Evolutionary conservation across 2,329 filamentous ascomycete genomes (phyloP), one percentile per base, ranked within the genome.

Genomic region (Colletotrichum costaricense): DNA sequence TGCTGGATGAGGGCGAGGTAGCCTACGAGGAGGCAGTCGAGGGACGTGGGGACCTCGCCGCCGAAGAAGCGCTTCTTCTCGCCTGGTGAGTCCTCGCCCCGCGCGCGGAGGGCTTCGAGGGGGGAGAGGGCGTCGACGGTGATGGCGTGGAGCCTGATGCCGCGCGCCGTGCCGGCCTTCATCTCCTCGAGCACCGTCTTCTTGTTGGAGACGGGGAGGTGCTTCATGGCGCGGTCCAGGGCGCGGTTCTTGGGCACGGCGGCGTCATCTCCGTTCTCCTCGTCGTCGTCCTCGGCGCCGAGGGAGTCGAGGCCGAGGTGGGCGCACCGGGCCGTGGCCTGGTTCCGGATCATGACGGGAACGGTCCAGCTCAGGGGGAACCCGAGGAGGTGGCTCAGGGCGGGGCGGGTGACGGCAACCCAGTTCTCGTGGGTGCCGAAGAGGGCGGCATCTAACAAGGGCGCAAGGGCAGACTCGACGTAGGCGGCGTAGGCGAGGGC

Each of bases 361-460:
- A 97, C 87, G 55, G 93, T 93, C 90, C 97, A 99, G 78, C 95
- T 95, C 75, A 95, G 88, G 22, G 97, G 95, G 87, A 97, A 97
- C 54, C 93, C 90, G 52, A 98, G 90, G 69, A 98, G 89, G 6
- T 87, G 85, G 76, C 92, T 94, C 84, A 95, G 98, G 49, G 94
- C 93, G 2, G 95, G 94, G 19, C 95, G 91, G 4, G 95, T 98
- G 62, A 89, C 85, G 56, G 88, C 86, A 68, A 91, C 88, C 89
- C 97, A 99, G 85, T 98, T 98, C 75, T 95, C 91, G 70, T 93
- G 94, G 38, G 95, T 97, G 75, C 97, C 93, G 82, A 97, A 98
- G 77, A 98, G 92, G 64, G 92, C 95, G 70, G 98, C 91, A 78
- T 97, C 94, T 78, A 98, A 82, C 73, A 98, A 89, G 38, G 93